Percentiles rank a stretch among this genome's conserved stretches.
Evolutionary conservation across 495 filamentous ascomycete genomes (phyloP).

Genomic region (Trypethelium eluteriae): DNA sequence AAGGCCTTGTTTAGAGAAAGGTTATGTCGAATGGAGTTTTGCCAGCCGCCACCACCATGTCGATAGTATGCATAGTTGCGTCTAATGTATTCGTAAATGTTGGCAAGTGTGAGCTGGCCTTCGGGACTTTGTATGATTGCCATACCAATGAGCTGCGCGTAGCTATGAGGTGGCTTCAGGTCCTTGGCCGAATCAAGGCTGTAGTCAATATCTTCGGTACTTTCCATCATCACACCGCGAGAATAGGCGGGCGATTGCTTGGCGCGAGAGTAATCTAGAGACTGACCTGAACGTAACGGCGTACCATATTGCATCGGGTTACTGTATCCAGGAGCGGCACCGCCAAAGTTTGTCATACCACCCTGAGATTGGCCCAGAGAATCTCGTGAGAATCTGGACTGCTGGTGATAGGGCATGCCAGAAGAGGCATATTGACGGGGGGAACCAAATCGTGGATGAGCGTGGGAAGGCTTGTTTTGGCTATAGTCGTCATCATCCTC

Average conservation of each 20-base stretch:
- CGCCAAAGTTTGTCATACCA: constrained; percentile 9
- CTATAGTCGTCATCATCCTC: constrained; percentile 25
- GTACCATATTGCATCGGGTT: constrained; percentile 15
- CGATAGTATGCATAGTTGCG: constrained; percentile 85
- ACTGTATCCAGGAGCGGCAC: constrained; percentile 13
- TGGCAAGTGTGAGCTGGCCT: constrained; percentile 76
- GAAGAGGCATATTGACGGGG: constrained; percentile 13
- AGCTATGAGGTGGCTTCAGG: constrained; percentile 89
- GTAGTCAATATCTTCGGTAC: constrained; percentile 75
- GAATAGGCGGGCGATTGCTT: constrained; percentile 40
- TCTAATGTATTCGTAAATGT: constrained; percentile 88
- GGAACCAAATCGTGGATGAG: constrained; percentile 16
- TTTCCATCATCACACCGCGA: constrained; percentile 65
- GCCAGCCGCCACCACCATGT: constrained; percentile 77
- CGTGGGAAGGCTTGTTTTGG: constrained; percentile 10
- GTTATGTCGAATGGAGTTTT: constrained; percentile 97
- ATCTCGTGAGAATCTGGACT: constrained; percentile 6
- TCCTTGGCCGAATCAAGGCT: constrained; percentile 73
- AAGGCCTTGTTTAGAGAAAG: constrained; percentile 89
- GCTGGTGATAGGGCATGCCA: constrained; percentile 12
- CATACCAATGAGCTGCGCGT: constrained; percentile 94
- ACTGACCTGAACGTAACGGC: constrained; percentile 22
- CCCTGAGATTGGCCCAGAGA: not conserved
- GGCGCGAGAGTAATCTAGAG: not conserved
- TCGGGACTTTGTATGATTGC: constrained; percentile 79